phyloP scores from a whole-genome alignment of 2,329 filamentous ascomycete genomes.

The Aspergillus latus region DNA sequence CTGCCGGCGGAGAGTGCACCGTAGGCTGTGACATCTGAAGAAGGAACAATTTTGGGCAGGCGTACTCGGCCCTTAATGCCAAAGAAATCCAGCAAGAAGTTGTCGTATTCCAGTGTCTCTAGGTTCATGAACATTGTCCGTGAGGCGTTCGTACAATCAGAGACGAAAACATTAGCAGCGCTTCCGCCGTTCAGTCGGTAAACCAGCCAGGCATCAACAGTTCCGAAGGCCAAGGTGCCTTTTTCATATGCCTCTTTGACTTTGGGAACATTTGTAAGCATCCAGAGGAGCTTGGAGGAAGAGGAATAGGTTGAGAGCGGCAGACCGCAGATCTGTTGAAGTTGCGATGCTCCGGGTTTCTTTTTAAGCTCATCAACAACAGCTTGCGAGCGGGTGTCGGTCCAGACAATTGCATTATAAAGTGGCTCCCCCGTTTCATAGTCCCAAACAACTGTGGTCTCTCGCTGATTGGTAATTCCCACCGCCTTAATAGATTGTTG shows the following conservation, averaged over 20 bases:
- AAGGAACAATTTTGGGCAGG: conserved; percentile 77
- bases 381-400: conserved; percentile 75
- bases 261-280: conserved; percentile 68
- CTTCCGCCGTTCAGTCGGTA: conserved; percentile 74
- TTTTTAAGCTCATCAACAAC: conserved; percentile 74
- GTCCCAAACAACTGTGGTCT: conserved; percentile 87
- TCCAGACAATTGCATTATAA: conserved; percentile 85
- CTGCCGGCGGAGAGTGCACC: conserved; percentile 64
- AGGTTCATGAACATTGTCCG: conserved; percentile 94
- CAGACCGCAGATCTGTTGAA: conserved; percentile 71
- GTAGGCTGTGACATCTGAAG: conserved; percentile 70
- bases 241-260: conserved; percentile 73
- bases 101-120: conserved; percentile 73
- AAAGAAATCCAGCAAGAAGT: conserved; percentile 75
- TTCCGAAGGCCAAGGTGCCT: conserved; percentile 76
- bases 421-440: conserved; percentile 73
- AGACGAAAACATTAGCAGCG: conserved; percentile 70
- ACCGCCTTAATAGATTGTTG: conserved; percentile 68
- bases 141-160: conserved; percentile 82
- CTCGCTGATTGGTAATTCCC: conserved; percentile 87
- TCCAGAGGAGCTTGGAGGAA: conserved; percentile 79
- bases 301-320: conserved; percentile 87
- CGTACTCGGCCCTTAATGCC: conserved; percentile 70
- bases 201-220: conserved; percentile 83
- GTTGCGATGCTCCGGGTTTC: conserved; percentile 62